These are phyloP conservation scores for Pseudocercospora vitis DNA, from an alignment of 2,329 filamentous ascomycete species.

Conservation along the genomic window DNA sequence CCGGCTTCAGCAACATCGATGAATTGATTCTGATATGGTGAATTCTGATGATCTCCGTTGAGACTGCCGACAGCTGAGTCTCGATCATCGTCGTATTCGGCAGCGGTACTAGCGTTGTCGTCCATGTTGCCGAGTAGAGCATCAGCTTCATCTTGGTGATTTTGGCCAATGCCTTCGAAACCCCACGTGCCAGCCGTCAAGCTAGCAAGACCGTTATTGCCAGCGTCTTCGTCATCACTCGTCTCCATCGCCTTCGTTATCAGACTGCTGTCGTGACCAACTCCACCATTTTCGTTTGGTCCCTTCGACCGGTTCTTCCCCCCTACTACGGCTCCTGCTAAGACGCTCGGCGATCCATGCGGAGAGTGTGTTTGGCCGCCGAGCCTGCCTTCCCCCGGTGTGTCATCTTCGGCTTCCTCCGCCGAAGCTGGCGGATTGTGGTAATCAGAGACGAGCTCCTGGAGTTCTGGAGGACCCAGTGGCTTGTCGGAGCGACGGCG, in stretches of 20 bases:
- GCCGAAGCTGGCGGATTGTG: conserved; percentile 52
- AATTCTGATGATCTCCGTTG: background rate
- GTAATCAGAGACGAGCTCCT: conserved; percentile 66
- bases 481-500: conserved; percentile 74
- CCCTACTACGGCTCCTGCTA: conserved; percentile 66
- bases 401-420: conserved; percentile 44
- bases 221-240: conserved; percentile 7
- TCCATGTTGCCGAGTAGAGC: background rate
- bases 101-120: conserved; percentile 5
- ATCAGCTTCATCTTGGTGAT: background rate
- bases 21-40: background rate
- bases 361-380: conserved; percentile 75
- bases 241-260: conserved; percentile 28
- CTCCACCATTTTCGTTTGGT: conserved; percentile 25
- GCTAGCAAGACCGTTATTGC: background rate
- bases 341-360: conserved; percentile 89
- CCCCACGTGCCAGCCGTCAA: background rate
- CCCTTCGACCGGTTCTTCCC: conserved; percentile 24
- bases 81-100: background rate
- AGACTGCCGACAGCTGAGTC: background rate
- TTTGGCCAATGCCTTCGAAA: conserved; percentile 1
- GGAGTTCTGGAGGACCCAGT: conserved; percentile 75
- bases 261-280: conserved; percentile 31
- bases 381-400: conserved; percentile 80
- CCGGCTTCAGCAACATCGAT: background rate